Percentiles rank a stretch among this genome's conserved stretches.
These are phyloP conservation scores for Protoeuglena noctilucae DNA, from an alignment of 139 green algal genomes.

Conservation along the genomic window DNA sequence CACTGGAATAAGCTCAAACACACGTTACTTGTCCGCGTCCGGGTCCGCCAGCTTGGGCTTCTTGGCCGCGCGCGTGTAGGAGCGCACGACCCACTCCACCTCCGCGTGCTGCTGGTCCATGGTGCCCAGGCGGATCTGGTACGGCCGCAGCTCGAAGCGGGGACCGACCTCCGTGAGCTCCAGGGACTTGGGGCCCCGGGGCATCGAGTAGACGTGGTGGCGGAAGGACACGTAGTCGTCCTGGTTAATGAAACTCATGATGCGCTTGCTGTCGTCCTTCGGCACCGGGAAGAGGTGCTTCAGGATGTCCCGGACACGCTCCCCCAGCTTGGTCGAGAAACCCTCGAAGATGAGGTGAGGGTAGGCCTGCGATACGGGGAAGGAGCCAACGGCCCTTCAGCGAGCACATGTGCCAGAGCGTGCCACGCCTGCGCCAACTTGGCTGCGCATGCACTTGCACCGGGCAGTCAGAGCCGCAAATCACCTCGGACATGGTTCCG, in stretches of 20 bases:
- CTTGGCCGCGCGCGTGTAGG: conserved; percentile 57
- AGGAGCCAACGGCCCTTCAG: too few relatives aligned
- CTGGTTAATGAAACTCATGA: conserved; percentile 69
- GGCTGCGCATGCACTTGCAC: too few relatives aligned
- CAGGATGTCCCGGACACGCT: conserved; percentile 68
- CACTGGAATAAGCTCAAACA: too few relatives aligned
- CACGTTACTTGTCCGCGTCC: too few relatives aligned
- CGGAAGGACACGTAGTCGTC: conserved; percentile 84
- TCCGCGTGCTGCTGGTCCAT: conserved; percentile 66
- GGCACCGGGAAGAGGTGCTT: conserved; percentile 90
- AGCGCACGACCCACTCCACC: conserved; percentile 58
- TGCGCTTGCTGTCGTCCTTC: conserved; percentile 71
- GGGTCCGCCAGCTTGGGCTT: conserved; percentile 33
- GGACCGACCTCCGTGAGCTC: conserved; percentile 59
- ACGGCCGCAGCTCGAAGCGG: conserved; percentile 79
- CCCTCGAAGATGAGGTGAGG: conserved; percentile 88
- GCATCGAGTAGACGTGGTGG: conserved; percentile 72
- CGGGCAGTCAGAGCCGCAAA: too few relatives aligned
- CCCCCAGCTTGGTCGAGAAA: conserved; percentile 69
- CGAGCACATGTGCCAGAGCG: too few relatives aligned
- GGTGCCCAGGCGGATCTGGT: conserved; percentile 38
- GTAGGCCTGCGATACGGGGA: too few relatives aligned
- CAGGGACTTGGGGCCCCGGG: conserved; percentile 47
- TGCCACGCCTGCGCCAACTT: too few relatives aligned
- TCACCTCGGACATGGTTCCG: conserved; percentile 87